Conservation (phyloP, 2,329 filamentous ascomycete genomes). For the Fusarium dlaminii region DNA sequence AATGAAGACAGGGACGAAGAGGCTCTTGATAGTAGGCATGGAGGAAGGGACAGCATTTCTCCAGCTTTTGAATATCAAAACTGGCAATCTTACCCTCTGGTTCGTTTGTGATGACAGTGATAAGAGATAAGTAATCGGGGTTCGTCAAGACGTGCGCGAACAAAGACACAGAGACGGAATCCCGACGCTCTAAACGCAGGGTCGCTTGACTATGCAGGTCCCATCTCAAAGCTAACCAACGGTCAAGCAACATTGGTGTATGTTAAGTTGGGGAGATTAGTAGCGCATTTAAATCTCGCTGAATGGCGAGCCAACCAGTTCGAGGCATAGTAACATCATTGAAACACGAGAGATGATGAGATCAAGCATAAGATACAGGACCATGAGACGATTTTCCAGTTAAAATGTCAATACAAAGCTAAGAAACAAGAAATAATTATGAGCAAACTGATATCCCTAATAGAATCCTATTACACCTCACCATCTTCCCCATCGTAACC, state of each 20-base stretch:
- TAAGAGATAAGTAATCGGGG: conserved; percentile 35
- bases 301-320: not conserved
- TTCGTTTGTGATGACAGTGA: not conserved
- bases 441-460: fast-evolving
- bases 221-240: not conserved
- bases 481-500: not conserved
- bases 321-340: not conserved
- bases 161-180: not conserved
- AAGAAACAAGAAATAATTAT: not conserved
- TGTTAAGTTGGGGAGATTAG: not conserved
- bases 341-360: fast-evolving
- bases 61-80: conserved; percentile 49
- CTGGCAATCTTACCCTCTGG: conserved; percentile 15
- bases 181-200: too few relatives aligned
- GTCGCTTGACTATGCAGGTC: not conserved
- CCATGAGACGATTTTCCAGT: fast-evolving
- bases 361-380: fast-evolving
- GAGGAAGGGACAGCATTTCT: conserved; percentile 52
- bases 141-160: conserved; percentile 45
- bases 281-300: not conserved
- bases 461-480: fast-evolving
- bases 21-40: conserved; percentile 55
- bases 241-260: not conserved
- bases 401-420: fast-evolving
- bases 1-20: conserved; percentile 51